phyloP scores from a whole-genome alignment of 306 rosid genomes.

The Rubus idaeus region DNA sequence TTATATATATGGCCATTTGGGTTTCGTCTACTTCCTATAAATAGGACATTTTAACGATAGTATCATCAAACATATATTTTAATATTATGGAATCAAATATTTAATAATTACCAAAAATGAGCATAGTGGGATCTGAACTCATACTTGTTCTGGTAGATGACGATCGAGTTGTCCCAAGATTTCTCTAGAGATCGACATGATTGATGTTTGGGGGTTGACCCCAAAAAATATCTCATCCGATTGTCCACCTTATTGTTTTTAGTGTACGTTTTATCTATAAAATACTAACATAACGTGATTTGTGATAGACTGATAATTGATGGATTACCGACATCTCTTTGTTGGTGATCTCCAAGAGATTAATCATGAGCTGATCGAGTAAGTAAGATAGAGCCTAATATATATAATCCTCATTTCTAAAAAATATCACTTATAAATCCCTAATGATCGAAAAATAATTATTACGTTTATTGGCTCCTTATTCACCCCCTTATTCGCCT shows the following conservation, averaged over 20 bases:
- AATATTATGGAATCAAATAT: not conserved
- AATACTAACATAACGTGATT: not conserved
- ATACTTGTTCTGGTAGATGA: not conserved
- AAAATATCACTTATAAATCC: not conserved
- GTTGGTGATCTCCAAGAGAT: too few species aligned
- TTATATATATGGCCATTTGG: not conserved
- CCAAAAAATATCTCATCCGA: not conserved
- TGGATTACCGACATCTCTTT: too few species aligned
- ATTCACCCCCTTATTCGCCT: too few species aligned
- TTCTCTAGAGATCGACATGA: not conserved
- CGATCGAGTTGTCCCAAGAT: not conserved
- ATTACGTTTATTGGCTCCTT: too few species aligned
- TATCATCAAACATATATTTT: not conserved
- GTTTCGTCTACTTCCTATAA: slow-evolving; percentile 37
- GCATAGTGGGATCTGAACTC: not conserved
- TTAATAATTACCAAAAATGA: not conserved
- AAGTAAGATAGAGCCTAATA: too few species aligned
- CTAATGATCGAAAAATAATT: too few species aligned
- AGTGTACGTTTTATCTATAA: too few species aligned
- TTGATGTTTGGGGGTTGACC: not conserved
- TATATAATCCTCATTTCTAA: not conserved
- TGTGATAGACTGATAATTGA: too few species aligned
- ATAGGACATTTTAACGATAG: slow-evolving; percentile 22
- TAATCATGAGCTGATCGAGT: too few species aligned
- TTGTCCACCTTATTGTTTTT: too few species aligned